Evolutionary conservation across 2,329 filamentous ascomycete genomes (phyloP), one percentile per base, ranked within the genome.

Genomic region (Trichoderma sp.): DNA sequence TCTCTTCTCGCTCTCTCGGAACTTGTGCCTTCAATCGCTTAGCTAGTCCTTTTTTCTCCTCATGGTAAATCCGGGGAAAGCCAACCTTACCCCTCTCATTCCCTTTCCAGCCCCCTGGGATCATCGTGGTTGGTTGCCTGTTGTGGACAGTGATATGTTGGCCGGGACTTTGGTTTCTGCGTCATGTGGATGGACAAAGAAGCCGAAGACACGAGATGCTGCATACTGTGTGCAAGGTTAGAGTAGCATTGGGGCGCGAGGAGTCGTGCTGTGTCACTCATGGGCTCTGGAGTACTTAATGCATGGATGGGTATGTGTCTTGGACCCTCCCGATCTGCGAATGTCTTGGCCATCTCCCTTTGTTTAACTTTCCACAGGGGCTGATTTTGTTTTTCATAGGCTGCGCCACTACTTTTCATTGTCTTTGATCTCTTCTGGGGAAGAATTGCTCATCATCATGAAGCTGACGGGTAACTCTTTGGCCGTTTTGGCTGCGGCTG

Each of bases 391-490:
- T 39, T 12, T 30, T 21, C 21, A 28, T 26, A 53, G 30, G 39
- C 39, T 39, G n/a, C n/a, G 39, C 57, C 21, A 34, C 39, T 43
- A n/a, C 39, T 24, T 18, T 28, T 36, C 39, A 70, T 43, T 47
- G 65, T 43, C 36, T 60, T 32, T 68, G 65, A 47, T 68, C 39
- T 18, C 8, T 24, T 30, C 4, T 8, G 9, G 24, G 39, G 14
- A 32, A 47, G 34, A 32, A 67, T 56, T 63, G 30, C 21, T 14
- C 32, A 32, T 26, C 62, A 71, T 56, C 73, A 79, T 79, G 78
- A 76, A 74, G 74, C 66, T 73, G 73, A 71, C 73, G 62, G 32
- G 53, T 9, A 53, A 68, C 56, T 66, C 74, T 14, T 26, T 74
- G 58, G 72, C 73, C 30, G 60, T 75, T 61, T 58, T 76, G 51